Evolutionary conservation across 257 asterid species (phyloP), one percentile per base, ranked within the genome.

Genomic region (Phtheirospermum japonicum): DNA sequence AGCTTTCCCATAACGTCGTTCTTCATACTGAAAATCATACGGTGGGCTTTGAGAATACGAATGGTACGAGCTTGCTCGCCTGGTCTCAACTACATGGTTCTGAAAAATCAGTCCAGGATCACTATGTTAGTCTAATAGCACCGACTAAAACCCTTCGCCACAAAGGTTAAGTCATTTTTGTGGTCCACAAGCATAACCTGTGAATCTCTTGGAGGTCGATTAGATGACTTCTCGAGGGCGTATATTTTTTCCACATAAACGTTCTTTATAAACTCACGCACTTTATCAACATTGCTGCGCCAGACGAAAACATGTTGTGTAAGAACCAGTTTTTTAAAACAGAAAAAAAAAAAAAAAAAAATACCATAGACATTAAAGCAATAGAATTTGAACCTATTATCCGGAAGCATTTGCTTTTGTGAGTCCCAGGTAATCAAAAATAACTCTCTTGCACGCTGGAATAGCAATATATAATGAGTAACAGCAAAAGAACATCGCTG

Each of bases 21-120:
- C 95, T 79, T 88, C 96, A 71, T 88, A 88, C 65, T 88, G 95
- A 75, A 82, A 88, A 79, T 88, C 96, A 78, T 88, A 83, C 13
- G 96, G 95, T 16, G 96, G 96, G 69, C 96, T 88, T 73, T 83
- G 95, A 49, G 96, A 88, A 77, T 68, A 85, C 66, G 96, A 88
- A 73, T 88, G 96, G 63, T 83, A 88, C 26, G 96, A 88, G 76
- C 88, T 88, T 69, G 96, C 95, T 63, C 93, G 76, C 77, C 95
- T 83, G 19, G 70, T 75, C 67, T 85, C 93, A 5, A 80, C 92
- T 71, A 73, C 88, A 49, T 67, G 83, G 71, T 64, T 78, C 92
- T 88, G 83, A 73, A 9, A 71, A 78, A 33, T 43, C 72, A 65
- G 63, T 43, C 11, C 63, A 57, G 12, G 57, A 73, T 12, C n/a